Evolutionary conservation across 2,329 filamentous ascomycete genomes (phyloP), one percentile per base, ranked within the genome.

Genomic region (Nigrospora oryzae): DNA sequence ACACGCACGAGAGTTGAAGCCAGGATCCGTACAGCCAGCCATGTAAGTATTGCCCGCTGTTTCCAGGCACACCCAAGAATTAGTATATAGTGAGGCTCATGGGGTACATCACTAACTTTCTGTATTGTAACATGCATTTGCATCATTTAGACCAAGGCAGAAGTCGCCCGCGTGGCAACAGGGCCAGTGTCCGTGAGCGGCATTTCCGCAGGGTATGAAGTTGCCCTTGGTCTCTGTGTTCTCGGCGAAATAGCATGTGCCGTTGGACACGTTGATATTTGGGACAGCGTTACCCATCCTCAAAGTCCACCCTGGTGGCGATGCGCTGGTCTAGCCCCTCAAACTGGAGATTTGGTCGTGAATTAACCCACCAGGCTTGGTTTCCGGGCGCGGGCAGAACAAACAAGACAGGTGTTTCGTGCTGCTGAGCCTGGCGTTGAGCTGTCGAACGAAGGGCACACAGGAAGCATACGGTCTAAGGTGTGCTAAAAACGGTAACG

Each of bases 191-290:
- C 43, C 46, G 5, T 43, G 34, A 16, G 43, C 46, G 13, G 30
- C 31, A 39, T 48, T 48, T 11, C 46, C 43, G 34, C 46, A 48
- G 6, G 46, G 32, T 38, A 48, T 46, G 30, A 48, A 46, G 37
- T 41, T n/a, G 28, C 43, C 46, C 19, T 38, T 45, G 4, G 43
- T 41, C 15, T 40, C 14, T 15, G 35, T 28, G 37, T 48, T 30
- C 40, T 43, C 36, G 14, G 36, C 28, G n/a, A 19, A 48, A 19
- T 46, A 48, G 40, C 46, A 48, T 33, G 46, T 48, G 40, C 46
- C 46, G 30, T 48, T 45, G 11, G 46, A 48, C 37, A 48, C 28
- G 14, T 48, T 45, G 17, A 42, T 36, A 11, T 36, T 23, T 23
- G 33, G 33, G 23, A 2, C 23, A 28, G 8, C 23, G 7, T 10